Conservation (phyloP, 2,329 filamentous ascomycete genomes). For the Huntiella moniliformis region DNA sequence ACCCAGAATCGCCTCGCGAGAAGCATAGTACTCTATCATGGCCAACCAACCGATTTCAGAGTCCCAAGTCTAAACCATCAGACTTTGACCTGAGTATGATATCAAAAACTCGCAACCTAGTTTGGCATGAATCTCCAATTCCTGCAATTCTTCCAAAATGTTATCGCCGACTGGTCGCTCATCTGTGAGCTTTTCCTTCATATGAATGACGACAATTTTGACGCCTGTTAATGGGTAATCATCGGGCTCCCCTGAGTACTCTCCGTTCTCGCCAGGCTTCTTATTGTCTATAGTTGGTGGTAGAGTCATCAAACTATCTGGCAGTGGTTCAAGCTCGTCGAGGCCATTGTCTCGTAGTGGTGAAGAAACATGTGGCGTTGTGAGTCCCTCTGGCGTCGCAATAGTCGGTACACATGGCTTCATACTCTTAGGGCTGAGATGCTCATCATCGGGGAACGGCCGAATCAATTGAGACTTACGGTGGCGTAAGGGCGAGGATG, state of each 20-base stretch:
- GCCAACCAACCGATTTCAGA: slow-evolving; percentile 9
- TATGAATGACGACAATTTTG: slow-evolving; percentile 74
- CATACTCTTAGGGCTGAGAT: slow-evolving; percentile 33
- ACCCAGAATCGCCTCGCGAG: slow-evolving; percentile 1
- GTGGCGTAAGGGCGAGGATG: background rate
- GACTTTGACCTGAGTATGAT: slow-evolving; percentile 44
- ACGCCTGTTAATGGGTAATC: slow-evolving; percentile 46
- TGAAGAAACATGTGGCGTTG: slow-evolving; percentile 7
- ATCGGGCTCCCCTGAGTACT: slow-evolving; percentile 13
- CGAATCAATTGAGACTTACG: slow-evolving; percentile 7
- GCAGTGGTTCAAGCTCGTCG: slow-evolving; percentile 10
- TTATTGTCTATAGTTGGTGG: slow-evolving; percentile 29
- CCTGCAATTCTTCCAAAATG: slow-evolving; percentile 51
- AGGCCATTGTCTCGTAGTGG: slow-evolving; percentile 2
- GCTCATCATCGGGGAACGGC: slow-evolving; percentile 20
- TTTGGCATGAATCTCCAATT: slow-evolving; percentile 42
- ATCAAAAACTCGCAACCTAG: slow-evolving; percentile 69
- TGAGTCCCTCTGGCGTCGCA: slow-evolving; percentile 10
- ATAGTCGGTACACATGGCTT: slow-evolving; percentile 14
- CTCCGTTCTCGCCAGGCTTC: slow-evolving; percentile 12
- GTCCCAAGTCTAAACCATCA: slow-evolving; percentile 26
- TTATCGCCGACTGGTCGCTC: slow-evolving; percentile 42
- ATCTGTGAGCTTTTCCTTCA: slow-evolving; percentile 72
- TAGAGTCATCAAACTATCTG: slow-evolving; percentile 25
- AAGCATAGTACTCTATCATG: background rate